phyloP scores from a whole-genome alignment of 331 rosid genomes.

The Acacia pycnantha region DNA sequence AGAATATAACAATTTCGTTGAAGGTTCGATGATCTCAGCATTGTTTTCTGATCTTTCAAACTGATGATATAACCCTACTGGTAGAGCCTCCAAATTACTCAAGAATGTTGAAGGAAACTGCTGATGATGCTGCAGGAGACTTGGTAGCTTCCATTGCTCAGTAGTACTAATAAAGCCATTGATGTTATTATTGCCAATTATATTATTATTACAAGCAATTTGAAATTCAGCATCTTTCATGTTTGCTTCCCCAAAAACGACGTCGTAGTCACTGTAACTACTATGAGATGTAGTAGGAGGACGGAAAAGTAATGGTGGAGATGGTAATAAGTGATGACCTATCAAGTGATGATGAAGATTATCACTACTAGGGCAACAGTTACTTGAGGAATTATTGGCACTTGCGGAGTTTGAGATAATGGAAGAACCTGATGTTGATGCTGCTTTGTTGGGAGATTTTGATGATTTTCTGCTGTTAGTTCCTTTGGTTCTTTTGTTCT shows the following conservation, averaged over 20 bases:
- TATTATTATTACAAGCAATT: slow-evolving; percentile 17
- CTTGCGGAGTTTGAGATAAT: slow-evolving; percentile 29
- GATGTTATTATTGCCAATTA: background rate
- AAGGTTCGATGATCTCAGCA: slow-evolving; percentile 34
- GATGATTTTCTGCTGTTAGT: slow-evolving; percentile 36
- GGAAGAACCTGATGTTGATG: slow-evolving; percentile 25
- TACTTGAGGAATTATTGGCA: slow-evolving; percentile 49
- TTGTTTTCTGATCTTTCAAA: slow-evolving; percentile 42
- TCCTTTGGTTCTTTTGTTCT: slow-evolving; percentile 71
- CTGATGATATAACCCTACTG: slow-evolving; percentile 54
- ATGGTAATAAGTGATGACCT: slow-evolving; percentile 45
- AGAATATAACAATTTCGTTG: slow-evolving; percentile 29
- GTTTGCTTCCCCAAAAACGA: slow-evolving; percentile 34
- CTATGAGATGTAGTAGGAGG: slow-evolving; percentile 41
- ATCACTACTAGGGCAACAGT: slow-evolving; percentile 36
- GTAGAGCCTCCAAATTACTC: slow-evolving; percentile 48
- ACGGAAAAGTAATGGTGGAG: slow-evolving; percentile 61
- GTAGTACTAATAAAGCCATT: background rate
- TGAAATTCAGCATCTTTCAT: slow-evolving; percentile 40
- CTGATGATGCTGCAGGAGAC: slow-evolving; percentile 36
- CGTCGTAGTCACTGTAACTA: slow-evolving; percentile 38
- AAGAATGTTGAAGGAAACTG: slow-evolving; percentile 42
- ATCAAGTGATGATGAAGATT: slow-evolving; percentile 9
- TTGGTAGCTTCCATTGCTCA: slow-evolving; percentile 18
- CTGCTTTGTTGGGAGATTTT: slow-evolving; percentile 50